Base-by-base conservation (phyloP, 331 rosid genomes). In the Pyrus hybrid region DNA sequence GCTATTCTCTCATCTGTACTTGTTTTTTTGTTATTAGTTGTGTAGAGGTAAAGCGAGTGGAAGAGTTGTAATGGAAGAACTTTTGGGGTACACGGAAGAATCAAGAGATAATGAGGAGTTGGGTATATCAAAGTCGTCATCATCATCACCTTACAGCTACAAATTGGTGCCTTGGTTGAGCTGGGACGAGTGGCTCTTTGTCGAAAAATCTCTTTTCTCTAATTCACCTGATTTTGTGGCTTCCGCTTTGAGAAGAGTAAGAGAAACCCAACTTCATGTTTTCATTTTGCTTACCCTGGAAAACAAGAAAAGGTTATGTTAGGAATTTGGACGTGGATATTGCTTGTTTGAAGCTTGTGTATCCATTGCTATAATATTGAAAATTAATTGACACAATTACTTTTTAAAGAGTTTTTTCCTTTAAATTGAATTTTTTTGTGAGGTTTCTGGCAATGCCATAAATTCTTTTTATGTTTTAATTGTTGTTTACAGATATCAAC, bases 161-260 rank as follows among this genome's bases (percentile, higher is more conserved):
- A 81, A 77, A 81, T 51, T 76, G 75, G 85, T 81, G 68, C 72
- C 85, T 1, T 81, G 85, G 85, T 67, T 81, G 77, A 82, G 83
- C 68, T 95, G 99, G 98, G 84, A 82, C 33, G 98, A 95, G 65
- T 95, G 99, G 99, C 78, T 82, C 71, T 85, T 88, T 80, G 98
- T 95, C 43, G 80, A 80, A 28, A 68, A 82, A n/a, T 37, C 90
- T 77, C 90, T 95, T 58, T 92, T 95, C 88, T 89, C 96, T 1
- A 17, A 79, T 28, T 90, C 96, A 20, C 78, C 83, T 2, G 78
- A 83, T 37, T 71, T 94, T 30, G 73, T 94, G 41, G 84, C 91
- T 71, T 77, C 88, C 13, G 96, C 98, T 72, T 87, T 89, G 45
- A 79, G 43, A 58, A 85, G 90, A 84, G 99, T 95, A 85, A 71